Percentiles rank a stretch among this genome's conserved stretches.
Conservation (phyloP, 2,329 filamentous ascomycete species). For the Aspergillus melleus region DNA sequence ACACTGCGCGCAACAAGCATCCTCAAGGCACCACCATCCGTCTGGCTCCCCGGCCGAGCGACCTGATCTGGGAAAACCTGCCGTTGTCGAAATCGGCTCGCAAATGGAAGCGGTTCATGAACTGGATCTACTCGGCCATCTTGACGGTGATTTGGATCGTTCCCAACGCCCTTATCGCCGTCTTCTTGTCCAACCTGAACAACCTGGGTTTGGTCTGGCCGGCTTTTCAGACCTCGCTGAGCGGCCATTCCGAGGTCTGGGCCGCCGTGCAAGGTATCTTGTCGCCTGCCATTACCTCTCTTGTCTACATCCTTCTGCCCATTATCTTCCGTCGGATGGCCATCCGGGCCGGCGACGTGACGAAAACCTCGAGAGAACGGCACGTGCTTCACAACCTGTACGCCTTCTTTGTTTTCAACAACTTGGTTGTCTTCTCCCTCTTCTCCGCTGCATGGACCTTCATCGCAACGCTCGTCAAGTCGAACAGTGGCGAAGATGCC, state of each 20-base stretch:
- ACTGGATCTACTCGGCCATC: constrained; percentile 78
- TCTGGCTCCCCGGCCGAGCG: constrained; percentile 81
- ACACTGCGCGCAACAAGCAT: constrained; percentile 75
- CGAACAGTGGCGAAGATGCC: constrained; percentile 59
- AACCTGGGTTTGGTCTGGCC: constrained; percentile 81
- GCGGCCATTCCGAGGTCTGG: constrained; percentile 68
- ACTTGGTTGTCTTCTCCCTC: constrained; percentile 87
- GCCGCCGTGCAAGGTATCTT: constrained; percentile 87
- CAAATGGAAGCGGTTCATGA: constrained; percentile 71
- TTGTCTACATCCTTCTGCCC: constrained; percentile 83
- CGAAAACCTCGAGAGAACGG: constrained; percentile 87
- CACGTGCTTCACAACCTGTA: constrained; percentile 91
- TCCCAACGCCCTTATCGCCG: constrained; percentile 90
- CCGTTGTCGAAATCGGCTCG: constrained; percentile 67
- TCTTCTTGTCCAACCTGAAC: constrained; percentile 83
- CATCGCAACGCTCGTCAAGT: constrained; percentile 63
- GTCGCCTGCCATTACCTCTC: constrained; percentile 81
- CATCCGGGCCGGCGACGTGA: constrained; percentile 79
- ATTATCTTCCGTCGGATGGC: constrained; percentile 88
- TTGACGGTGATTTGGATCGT: constrained; percentile 85
- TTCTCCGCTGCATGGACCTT: constrained; percentile 83
- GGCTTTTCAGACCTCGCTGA: constrained; percentile 67
- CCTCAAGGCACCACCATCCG: constrained; percentile 74
- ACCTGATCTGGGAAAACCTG: constrained; percentile 96
- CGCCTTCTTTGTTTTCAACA: constrained; percentile 97